Conservation (phyloP, 2,329 filamentous ascomycete genomes). For the Clonostachys byssicola region DNA sequence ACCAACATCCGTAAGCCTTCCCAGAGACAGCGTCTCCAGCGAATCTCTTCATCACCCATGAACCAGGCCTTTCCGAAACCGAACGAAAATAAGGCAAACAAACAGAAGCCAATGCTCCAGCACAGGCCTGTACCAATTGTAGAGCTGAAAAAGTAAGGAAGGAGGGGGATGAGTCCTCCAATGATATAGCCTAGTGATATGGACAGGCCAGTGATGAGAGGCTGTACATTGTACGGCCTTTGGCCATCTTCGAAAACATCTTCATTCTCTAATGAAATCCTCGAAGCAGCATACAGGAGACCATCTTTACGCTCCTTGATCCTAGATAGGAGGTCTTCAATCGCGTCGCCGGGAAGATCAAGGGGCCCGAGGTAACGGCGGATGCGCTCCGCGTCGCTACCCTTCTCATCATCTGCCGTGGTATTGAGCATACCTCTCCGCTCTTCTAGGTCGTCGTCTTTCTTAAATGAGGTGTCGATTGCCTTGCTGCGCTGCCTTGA, state of each 20-base stretch:
- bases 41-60: slow-evolving; percentile 11
- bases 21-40: not conserved
- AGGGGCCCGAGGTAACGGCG: slow-evolving; percentile 25
- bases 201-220: slow-evolving; percentile 48
- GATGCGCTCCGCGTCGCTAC: slow-evolving; percentile 9
- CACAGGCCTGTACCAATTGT: slow-evolving; percentile 36
- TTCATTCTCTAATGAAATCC: slow-evolving; percentile 8
- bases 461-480: not conserved
- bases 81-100: slow-evolving; percentile 49
- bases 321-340: not conserved
- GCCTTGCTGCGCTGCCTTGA: not conserved
- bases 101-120: slow-evolving; percentile 50
- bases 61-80: slow-evolving; percentile 48
- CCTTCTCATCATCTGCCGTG: not conserved
- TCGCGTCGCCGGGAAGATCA: slow-evolving; percentile 11
- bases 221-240: slow-evolving; percentile 13
- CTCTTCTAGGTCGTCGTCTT: slow-evolving; percentile 11
- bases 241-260: slow-evolving; percentile 2
- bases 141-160: slow-evolving; percentile 56
- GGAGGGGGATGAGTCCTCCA: slow-evolving; percentile 57
- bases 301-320: not conserved
- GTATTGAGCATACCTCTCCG: slow-evolving; percentile 14
- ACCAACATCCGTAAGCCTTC: slow-evolving; percentile 10
- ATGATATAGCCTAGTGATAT: slow-evolving; percentile 59
- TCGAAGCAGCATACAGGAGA: not conserved